Conservation (phyloP, 2,329 filamentous ascomycete genomes). For the Bipolaris gigantea region DNA sequence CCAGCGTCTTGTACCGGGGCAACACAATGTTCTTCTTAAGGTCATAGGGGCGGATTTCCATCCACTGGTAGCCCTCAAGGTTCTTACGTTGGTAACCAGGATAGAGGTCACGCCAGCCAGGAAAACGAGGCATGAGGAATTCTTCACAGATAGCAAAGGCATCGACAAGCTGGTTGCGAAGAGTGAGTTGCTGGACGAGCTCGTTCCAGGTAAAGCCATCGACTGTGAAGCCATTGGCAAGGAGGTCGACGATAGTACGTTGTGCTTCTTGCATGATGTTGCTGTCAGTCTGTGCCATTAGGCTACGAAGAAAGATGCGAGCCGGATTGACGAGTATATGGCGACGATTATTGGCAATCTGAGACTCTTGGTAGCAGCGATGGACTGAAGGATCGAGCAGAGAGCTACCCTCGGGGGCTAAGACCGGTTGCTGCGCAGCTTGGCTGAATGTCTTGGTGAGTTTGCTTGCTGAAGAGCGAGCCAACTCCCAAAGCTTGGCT, state of each 20-base stretch:
- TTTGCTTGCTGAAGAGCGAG: constrained; percentile 57
- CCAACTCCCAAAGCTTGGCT: constrained; percentile 66
- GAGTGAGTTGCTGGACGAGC: constrained; percentile 69
- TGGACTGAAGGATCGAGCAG: constrained; percentile 27
- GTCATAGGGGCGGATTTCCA: constrained; percentile 35
- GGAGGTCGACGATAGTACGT: constrained; percentile 56
- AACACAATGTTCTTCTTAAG: constrained; percentile 32
- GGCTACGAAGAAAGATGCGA: constrained; percentile 56
- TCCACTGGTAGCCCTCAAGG: constrained; percentile 27
- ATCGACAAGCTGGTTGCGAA: constrained; percentile 60
- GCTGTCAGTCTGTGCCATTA: constrained; percentile 52
- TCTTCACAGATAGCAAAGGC: constrained; percentile 77
- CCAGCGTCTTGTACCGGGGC: constrained; percentile 50
- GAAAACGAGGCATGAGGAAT: constrained; percentile 76
- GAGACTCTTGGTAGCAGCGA: constrained; percentile 22
- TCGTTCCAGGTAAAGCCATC: constrained; percentile 81
- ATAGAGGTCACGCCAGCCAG: constrained; percentile 62
- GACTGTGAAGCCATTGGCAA: constrained; percentile 69
- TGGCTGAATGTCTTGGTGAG: constrained; percentile 39
- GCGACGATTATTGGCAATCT: constrained; percentile 44
- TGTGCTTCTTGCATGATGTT: constrained; percentile 34
- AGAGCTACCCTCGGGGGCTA: constrained; percentile 16
- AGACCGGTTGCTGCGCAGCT: constrained; percentile 39
- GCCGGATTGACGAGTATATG: constrained; percentile 55
- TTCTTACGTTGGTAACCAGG: constrained; percentile 31